Evolutionary conservation across 1,284 basidiomycete genomes (phyloP), one percentile per base, ranked within the genome.

Genomic region (Puccinia horiana): DNA sequence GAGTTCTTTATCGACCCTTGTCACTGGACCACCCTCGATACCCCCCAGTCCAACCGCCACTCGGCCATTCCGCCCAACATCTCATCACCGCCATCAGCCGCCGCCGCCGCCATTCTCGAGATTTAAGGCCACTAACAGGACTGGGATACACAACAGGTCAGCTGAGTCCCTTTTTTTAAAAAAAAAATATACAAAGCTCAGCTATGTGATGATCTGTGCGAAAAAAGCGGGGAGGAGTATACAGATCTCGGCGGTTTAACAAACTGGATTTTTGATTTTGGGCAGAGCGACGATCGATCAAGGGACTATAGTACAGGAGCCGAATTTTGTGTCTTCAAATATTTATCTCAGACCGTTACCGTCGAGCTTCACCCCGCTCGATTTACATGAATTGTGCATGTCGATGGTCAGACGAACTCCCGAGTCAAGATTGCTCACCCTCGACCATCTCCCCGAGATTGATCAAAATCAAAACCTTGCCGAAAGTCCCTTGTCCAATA

Each of bases 341-440:
- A 67, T 79, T 32, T 79, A 79, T 54, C 32, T 79, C 1, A 61
- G 76, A 70, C 76, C 76, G n/a, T 42, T 79, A 29, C 76, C 76
- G 1, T 49, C 76, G 37, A 65, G 2, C 11, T 79, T 79, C 49
- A 79, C 63, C 3, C 44, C 63, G 49, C 29, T 54, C n/a, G 65
- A 58, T 23, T 23, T 79, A 14, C 63, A 70, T 18, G 40, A 56
- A 70, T 23, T 79, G 20, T 79, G 76, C 54, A 79, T 54, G 56
- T 69, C 65, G 16, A 65, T 70, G 37, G 26, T 54, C 65, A 20
- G 35, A 54, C 29, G 44, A 29, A 23, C 23, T 23, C 23, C 20
- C 32, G 20, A 47, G 0, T 8, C 26, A 1, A 49, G n/a, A 20
- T 16, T 70, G 16, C 69, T 29, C n/a, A 32, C 42, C n/a, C 42